Conservation (phyloP, 2,329 filamentous ascomycete species). For the Bertia moriformis region DNA sequence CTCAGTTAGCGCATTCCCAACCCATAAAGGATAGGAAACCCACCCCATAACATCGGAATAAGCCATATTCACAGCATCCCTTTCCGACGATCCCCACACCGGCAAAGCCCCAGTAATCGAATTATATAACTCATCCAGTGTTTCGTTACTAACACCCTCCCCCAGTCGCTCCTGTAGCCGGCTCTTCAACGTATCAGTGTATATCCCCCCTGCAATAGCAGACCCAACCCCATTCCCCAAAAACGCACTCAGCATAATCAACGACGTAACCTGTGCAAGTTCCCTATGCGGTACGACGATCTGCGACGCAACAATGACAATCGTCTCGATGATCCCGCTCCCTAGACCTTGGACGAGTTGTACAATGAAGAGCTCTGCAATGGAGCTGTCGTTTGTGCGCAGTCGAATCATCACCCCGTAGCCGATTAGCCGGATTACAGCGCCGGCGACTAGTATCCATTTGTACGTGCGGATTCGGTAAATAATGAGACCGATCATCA, state of each 20-base stretch:
- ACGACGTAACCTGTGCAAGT: conserved; percentile 28
- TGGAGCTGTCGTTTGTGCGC: conserved; percentile 23
- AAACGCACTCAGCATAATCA: conserved; percentile 25
- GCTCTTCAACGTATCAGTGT: conserved; percentile 26
- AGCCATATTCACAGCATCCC: conserved; percentile 24
- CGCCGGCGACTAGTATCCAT: conserved; percentile 24
- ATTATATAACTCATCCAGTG: conserved; percentile 23
- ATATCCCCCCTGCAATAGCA: conserved; percentile 30
- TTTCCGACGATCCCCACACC: conserved; percentile 20
- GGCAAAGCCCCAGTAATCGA: conserved; percentile 26
- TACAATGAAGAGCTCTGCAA: conserved; percentile 28
- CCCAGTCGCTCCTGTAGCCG: conserved; percentile 20
- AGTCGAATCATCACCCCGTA: conserved; percentile 34
- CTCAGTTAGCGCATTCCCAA: neutral
- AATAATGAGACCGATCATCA: conserved; percentile 24
- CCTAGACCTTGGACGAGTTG: conserved; percentile 32
- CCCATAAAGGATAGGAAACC: neutral
- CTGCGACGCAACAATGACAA: conserved; percentile 25
- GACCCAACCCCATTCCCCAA: conserved; percentile 21
- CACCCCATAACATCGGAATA: conserved; percentile 10
- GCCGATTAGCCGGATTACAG: conserved; percentile 25
- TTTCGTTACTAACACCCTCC: conserved; percentile 8
- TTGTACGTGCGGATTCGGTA: conserved; percentile 26
- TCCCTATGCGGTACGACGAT: conserved; percentile 27
- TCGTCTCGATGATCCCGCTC: conserved; percentile 26